Conservation (phyloP, 2,329 filamentous ascomycete species). For the Epichloe hybrida region DNA sequence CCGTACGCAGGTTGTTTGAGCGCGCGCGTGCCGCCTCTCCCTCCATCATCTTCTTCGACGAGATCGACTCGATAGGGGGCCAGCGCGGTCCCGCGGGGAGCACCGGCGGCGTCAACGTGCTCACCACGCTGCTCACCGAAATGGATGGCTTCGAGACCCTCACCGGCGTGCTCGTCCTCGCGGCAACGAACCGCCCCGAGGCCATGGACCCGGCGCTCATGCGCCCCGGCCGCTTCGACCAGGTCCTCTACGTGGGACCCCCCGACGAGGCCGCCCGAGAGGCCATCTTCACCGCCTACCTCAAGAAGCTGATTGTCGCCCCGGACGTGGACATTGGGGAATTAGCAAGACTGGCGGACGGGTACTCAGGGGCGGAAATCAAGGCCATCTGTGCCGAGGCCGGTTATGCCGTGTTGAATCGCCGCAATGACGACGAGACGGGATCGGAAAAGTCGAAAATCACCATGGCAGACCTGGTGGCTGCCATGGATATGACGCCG, state of each 20-base stretch:
- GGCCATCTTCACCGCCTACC: slow-evolving; percentile 62
- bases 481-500: slow-evolving; percentile 32
- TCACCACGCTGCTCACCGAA: slow-evolving; percentile 82
- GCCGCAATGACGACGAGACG: slow-evolving; percentile 17
- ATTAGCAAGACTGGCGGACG: slow-evolving; percentile 53
- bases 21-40: slow-evolving; percentile 76
- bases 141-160: slow-evolving; percentile 90
- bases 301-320: slow-evolving; percentile 43
- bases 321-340: slow-evolving; percentile 51
- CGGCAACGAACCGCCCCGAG: slow-evolving; percentile 84
- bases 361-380: slow-evolving; percentile 79
- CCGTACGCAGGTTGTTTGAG: slow-evolving; percentile 71
- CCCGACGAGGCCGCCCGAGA: slow-evolving; percentile 61
- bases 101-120: slow-evolving; percentile 56
- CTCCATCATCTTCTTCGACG: slow-evolving; percentile 93
- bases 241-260: slow-evolving; percentile 72
- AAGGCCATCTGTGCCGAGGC: slow-evolving; percentile 36
- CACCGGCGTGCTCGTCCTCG: slow-evolving; percentile 73
- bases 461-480: slow-evolving; percentile 29
- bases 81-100: slow-evolving; percentile 26
- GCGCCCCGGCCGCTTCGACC: slow-evolving; percentile 73
- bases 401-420: slow-evolving; percentile 28
- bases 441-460: slow-evolving; percentile 20
- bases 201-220: slow-evolving; percentile 75
- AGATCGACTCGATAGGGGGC: slow-evolving; percentile 75